Evolutionary conservation across 164 flowering plant genomes (phyloP).

Genomic region (Dillenia suffruticosa): DNA sequence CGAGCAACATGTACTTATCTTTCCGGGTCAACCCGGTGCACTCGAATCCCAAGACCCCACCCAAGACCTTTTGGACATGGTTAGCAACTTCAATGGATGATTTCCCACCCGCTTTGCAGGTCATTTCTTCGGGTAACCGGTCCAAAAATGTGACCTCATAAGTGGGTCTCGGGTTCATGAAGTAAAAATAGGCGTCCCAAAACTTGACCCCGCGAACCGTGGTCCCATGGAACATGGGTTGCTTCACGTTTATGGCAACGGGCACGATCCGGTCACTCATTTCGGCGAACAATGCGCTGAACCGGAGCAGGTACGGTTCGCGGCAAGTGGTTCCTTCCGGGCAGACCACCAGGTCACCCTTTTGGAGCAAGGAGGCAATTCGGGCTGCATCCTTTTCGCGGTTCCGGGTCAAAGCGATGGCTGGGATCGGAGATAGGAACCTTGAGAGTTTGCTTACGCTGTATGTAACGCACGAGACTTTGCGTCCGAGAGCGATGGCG

Average conservation of each 20-base stretch:
- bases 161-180: conserved; percentile 85
- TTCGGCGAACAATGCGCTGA: conserved; percentile 88
- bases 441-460: conserved; percentile 66
- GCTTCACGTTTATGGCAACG: conserved; percentile 66
- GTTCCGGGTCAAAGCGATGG: conserved; percentile 76
- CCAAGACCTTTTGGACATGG: conserved; percentile 75
- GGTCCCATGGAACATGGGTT: conserved; percentile 78
- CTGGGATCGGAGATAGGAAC: conserved; percentile 76
- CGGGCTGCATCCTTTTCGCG: conserved; percentile 73
- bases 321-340: conserved; percentile 96
- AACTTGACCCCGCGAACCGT: conserved; percentile 81
- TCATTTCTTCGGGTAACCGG: conserved; percentile 70
- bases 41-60: conserved; percentile 71
- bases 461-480: conserved; percentile 74
- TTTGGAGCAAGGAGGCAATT: conserved; percentile 46
- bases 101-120: conserved; percentile 61
- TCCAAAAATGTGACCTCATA: conserved; percentile 71
- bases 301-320: conserved; percentile 68
- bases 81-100: conserved; percentile 86
- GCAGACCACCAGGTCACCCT: conserved; percentile 88
- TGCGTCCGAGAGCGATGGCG: conserved; percentile 77
- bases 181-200: conserved; percentile 80
- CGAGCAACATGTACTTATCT: conserved; percentile 83
- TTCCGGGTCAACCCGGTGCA: conserved; percentile 75
- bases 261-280: conserved; percentile 91